Evolutionary conservation across 352 stramenopile genomes (phyloP).

Genomic region (Phytophthora pini): DNA sequence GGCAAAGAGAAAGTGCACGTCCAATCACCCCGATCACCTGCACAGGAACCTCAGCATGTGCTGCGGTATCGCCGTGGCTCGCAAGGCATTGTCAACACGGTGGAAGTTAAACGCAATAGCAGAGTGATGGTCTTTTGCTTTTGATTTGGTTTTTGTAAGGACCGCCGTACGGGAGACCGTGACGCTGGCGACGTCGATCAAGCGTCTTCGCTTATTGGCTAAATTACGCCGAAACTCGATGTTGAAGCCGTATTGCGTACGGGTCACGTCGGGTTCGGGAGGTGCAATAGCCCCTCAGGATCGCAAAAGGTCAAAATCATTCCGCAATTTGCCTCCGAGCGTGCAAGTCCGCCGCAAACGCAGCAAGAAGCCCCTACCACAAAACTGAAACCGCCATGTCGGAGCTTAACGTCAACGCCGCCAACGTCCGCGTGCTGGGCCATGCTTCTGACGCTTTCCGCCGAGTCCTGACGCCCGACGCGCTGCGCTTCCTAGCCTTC

Average conservation of each 20-base stretch:
- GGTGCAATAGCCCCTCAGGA: slow-evolving; percentile 22
- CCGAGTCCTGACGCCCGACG: slow-evolving; percentile 91
- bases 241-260: slow-evolving; percentile 28
- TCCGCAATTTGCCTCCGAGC: slow-evolving; percentile 32
- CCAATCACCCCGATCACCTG: slow-evolving; percentile 38
- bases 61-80: slow-evolving; percentile 13
- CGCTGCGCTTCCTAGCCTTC: slow-evolving; percentile 92
- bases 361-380: slow-evolving; percentile 2
- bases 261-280: slow-evolving; percentile 6
- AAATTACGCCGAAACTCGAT: not conserved
- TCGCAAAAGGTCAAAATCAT: slow-evolving; percentile 13
- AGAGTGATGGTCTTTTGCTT: slow-evolving; percentile 20
- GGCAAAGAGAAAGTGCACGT: slow-evolving; percentile 31
- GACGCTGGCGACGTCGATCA: slow-evolving; percentile 23
- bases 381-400: slow-evolving; percentile 41
- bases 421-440: slow-evolving; percentile 87
- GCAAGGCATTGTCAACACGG: slow-evolving; percentile 20
- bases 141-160: slow-evolving; percentile 20
- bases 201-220: slow-evolving; percentile 6
- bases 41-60: slow-evolving; percentile 7
- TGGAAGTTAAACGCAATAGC: slow-evolving; percentile 25
- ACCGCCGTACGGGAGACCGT: not conserved
- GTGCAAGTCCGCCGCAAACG: slow-evolving; percentile 1
- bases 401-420: slow-evolving; percentile 51
- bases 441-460: slow-evolving; percentile 78